Conservation (phyloP, 345 rosid genomes). For the Salix caprea region DNA sequence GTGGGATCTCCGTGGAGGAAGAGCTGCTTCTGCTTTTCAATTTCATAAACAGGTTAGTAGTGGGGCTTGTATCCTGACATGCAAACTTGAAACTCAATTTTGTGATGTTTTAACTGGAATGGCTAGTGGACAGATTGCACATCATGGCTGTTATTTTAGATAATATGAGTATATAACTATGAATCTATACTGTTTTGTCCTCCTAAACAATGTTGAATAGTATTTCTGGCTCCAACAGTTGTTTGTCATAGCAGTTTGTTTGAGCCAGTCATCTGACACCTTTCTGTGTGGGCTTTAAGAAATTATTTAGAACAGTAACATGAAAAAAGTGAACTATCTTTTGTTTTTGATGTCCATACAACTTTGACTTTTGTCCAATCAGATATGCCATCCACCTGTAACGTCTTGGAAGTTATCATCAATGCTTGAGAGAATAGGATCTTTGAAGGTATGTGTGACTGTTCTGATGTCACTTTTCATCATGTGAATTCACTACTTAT, state of each 20-base stretch:
- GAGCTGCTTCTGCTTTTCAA: slow-evolving; percentile 57
- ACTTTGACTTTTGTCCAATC: slow-evolving; percentile 17
- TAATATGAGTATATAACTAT: neutral
- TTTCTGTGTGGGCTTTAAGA: neutral
- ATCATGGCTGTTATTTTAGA: too few relatives aligned
- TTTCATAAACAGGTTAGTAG: slow-evolving; percentile 54
- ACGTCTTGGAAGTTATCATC: slow-evolving; percentile 58
- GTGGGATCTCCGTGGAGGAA: slow-evolving; percentile 97
- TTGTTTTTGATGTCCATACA: neutral
- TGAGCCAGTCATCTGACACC: neutral
- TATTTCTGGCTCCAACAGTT: neutral
- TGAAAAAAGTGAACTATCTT: neutral
- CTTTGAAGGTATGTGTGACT: slow-evolving; percentile 47
- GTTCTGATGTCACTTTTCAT: neutral
- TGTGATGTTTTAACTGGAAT: neutral
- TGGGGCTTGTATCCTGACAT: neutral
- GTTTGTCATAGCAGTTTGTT: neutral
- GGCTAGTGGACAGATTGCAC: too few relatives aligned
- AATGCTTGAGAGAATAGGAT: slow-evolving; percentile 56
- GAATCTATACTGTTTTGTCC: neutral
- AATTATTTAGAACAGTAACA: neutral
- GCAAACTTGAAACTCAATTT: neutral
- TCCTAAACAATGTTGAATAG: neutral
- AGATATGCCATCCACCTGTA: slow-evolving; percentile 55
- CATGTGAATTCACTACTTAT: too few relatives aligned